Base-by-base conservation (phyloP, 495 filamentous ascomycete genomes). In the Opeltia flavorubescens region DNA sequence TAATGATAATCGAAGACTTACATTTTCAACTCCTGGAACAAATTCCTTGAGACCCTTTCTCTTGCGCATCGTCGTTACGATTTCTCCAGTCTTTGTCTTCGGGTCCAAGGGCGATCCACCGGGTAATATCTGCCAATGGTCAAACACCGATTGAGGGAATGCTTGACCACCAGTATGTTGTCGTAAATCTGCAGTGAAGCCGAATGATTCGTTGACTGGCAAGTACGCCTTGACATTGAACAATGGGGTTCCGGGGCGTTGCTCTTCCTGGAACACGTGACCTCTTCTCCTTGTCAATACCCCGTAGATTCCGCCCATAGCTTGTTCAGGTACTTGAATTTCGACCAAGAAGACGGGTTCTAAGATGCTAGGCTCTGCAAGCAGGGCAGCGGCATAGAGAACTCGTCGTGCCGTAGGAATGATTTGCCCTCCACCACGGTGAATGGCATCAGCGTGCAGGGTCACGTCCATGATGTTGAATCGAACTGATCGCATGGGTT, bases 281-380 rank as follows among this genome's bases (percentile, higher is more conserved):
- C 91, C 91, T 81, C 91, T 78, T 61, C 89, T 74, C 62, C 91
- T 86, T 71, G 93, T 95, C 55, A 99, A 84, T 65, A 96, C 91
- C 81, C 91, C 91, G 69, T 99, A 99, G 70, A 99, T 95, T 76
- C 93, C 93, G 74, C 91, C 91, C 91, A 96, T 96, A 63, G 91
- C 91, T 61, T 80, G 76, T 75, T 99, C 93, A 55, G 93, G 93
- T 45, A 99, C 91, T 73, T 94, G 87, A 67, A 98, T 98, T 70
- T 98, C 91, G 66, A 94, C 86, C 69, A 95, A 76, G 83, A 88
- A 99, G 73, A 99, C 83, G 60, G 91, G 91, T 78, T 99, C 91
- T 56, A 86, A 77, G 46, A 99, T 77, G 66, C 77, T 76, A 50
- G 91, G 91, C 46, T 94, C 75, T 54, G 91, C 91, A 55, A 96